phyloP scores from a whole-genome alignment of 140 eudicot species.

The Stevia rebaudiana region DNA sequence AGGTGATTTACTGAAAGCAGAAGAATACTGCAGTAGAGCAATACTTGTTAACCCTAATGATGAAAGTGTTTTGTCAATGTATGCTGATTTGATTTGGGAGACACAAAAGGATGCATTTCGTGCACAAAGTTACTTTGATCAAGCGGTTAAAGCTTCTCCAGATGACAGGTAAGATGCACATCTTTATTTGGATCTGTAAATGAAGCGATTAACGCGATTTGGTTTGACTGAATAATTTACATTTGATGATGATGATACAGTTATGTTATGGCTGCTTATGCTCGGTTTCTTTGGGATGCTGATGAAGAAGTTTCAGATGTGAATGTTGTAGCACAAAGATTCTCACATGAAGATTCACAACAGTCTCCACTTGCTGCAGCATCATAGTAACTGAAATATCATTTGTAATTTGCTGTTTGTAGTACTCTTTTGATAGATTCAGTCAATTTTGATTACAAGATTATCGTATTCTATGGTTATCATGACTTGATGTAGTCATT shows the following conservation, averaged over 20 bases:
- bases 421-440: too few relatives aligned
- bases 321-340: neutral
- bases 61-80: conserved; percentile 48
- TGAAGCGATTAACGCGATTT: too few relatives aligned
- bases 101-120: conserved; percentile 49
- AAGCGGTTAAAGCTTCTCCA: conserved; percentile 56
- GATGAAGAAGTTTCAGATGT: conserved; percentile 23
- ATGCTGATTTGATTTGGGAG: conserved; percentile 66
- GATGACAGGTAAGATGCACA: conserved; percentile 47
- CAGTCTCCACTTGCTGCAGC: conserved; percentile 28
- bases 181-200: too few relatives aligned
- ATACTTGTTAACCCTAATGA: conserved; percentile 52
- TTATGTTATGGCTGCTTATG: conserved; percentile 53
- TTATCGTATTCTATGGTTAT: too few relatives aligned
- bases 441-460: too few relatives aligned
- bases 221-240: neutral
- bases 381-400: too few relatives aligned
- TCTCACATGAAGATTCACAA: conserved; percentile 28
- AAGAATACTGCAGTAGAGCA: conserved; percentile 69
- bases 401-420: too few relatives aligned
- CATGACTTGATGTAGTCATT: too few relatives aligned
- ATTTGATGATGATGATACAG: conserved; percentile 23
- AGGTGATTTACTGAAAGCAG: conserved; percentile 54
- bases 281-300: conserved; percentile 59
- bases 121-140: conserved; percentile 53